Evolutionary conservation across 1,284 basidiomycete species (phyloP).

Genomic region (Sutorius eximius): DNA sequence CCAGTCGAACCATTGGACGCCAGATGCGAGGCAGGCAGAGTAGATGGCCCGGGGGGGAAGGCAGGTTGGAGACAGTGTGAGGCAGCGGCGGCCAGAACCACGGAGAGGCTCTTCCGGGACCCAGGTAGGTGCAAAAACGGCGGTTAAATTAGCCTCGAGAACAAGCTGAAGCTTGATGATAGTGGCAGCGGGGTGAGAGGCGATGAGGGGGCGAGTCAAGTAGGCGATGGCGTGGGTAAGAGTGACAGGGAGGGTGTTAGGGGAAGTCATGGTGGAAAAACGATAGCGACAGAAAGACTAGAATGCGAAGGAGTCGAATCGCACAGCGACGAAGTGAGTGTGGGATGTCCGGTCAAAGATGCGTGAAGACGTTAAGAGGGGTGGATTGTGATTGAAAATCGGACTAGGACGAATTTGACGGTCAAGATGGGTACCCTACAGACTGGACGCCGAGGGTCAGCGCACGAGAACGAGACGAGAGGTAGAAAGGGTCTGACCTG

Average conservation of each 20-base stretch:
- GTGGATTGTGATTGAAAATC: conserved; percentile 25
- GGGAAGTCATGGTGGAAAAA: conserved; percentile 42
- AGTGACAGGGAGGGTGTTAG: conserved; percentile 58
- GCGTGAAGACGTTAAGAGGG: conserved; percentile 28
- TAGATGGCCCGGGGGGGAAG: conserved; percentile 70
- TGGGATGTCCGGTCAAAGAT: conserved; percentile 24
- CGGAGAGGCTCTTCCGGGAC: conserved; percentile 57
- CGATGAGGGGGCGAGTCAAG: conserved; percentile 63
- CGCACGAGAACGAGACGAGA: background rate
- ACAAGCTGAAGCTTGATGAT: conserved; percentile 65
- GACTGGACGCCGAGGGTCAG: conserved; percentile 19
- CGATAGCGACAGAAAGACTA: conserved; percentile 10
- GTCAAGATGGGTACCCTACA: conserved; percentile 23
- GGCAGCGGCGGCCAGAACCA: conserved; percentile 70
- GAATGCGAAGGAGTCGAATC: conserved; percentile 44
- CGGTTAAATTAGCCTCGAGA: conserved; percentile 68
- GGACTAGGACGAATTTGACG: conserved; percentile 23
- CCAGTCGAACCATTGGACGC: conserved; percentile 77
- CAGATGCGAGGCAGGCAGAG: conserved; percentile 62
- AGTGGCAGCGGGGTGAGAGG: conserved; percentile 53
- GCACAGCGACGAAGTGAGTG: conserved; percentile 60
- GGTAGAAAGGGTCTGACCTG: conserved; percentile 23
- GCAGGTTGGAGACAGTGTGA: conserved; percentile 65
- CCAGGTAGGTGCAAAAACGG: conserved; percentile 68
- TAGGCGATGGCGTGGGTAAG: conserved; percentile 71